Base-by-base conservation (phyloP, 2,329 filamentous ascomycete species). In the Talaromyces amestolkiae region DNA sequence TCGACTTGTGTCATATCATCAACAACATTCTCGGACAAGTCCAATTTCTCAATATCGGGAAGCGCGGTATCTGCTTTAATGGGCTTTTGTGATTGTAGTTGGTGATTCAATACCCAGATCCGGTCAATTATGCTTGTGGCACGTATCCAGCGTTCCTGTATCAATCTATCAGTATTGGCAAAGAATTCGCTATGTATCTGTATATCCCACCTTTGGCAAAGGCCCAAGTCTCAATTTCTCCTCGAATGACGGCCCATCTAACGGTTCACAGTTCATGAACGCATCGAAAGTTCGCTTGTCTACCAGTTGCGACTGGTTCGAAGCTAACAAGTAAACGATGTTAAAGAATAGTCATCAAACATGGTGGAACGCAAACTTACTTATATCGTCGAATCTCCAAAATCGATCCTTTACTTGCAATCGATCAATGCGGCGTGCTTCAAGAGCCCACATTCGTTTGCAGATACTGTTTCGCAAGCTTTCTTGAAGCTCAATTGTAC, bases 401-500 rank as follows among this genome's bases (percentile, higher is more conserved):
- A 73, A 72, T 7, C 74, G 71, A 45, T 77, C 73, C 31, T 78
- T 77, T 15, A 78, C 79, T 60, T 74, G 74, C 24, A 81, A 65
- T 63, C 80, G 72, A 62, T 79, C 75, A 19, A 78, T 72, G 41
- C 78, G 78, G 49, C 78, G 74, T 39, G 76, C 74, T 61, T 82
- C 79, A 37, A 82, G 68, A 24, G 76, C 77, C 72, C 75, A 81
- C 71, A 82, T 75, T 51, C 74, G 77, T 58, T 77, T 75, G 64
- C 77, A 79, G 51, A 80, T 73, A 63, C 79, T 80, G 19, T 76
- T 70, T 24, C 72, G 75, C 53, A 81, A 69, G 39, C 72, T 72
- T 37, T 71, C 75, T 64, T 79, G 77, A 58, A 80, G 73, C 10
- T 78, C 74, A 60, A 80, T 79, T 24, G 76, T 75, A 33, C 79